phyloP scores from a whole-genome alignment of 768 basidiomycete genomes.

The Multifurca ochricompacta region DNA sequence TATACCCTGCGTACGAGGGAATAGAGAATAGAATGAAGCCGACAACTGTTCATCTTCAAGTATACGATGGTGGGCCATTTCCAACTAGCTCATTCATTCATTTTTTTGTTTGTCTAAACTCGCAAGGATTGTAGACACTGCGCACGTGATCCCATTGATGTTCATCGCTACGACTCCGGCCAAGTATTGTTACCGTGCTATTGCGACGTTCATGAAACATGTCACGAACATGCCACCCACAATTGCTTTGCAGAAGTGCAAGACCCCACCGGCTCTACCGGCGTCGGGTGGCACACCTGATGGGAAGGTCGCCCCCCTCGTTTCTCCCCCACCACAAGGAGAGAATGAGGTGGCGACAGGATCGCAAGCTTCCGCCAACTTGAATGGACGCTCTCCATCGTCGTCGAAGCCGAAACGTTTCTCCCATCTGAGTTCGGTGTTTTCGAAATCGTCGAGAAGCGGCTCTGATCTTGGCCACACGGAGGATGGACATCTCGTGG shows the following conservation, averaged over 20 bases:
- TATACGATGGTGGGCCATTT: conserved; percentile 80
- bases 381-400: background rate
- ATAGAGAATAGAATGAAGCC: conserved; percentile 47
- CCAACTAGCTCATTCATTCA: conserved; percentile 10
- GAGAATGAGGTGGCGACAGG: background rate
- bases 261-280: background rate
- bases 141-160: conserved; percentile 63
- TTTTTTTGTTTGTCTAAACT: background rate
- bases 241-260: background rate
- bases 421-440: background rate
- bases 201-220: conserved; percentile 65
- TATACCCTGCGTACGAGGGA: conserved; percentile 52
- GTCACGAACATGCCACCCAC: conserved; percentile 45
- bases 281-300: background rate
- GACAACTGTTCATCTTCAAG: conserved; percentile 84
- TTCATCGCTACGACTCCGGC: conserved; percentile 70
- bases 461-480: conserved; percentile 1
- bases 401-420: background rate
- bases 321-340: background rate
- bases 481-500: conserved; percentile 4
- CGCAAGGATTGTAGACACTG: conserved; percentile 40
- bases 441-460: background rate
- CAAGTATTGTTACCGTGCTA: conserved; percentile 73
- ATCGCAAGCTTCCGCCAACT: no score
- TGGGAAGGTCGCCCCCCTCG: background rate